Percentiles rank a stretch among this genome's conserved stretches.
Conservation (phyloP, 164 flowering plant species). For the Nymphaea thermarum region DNA sequence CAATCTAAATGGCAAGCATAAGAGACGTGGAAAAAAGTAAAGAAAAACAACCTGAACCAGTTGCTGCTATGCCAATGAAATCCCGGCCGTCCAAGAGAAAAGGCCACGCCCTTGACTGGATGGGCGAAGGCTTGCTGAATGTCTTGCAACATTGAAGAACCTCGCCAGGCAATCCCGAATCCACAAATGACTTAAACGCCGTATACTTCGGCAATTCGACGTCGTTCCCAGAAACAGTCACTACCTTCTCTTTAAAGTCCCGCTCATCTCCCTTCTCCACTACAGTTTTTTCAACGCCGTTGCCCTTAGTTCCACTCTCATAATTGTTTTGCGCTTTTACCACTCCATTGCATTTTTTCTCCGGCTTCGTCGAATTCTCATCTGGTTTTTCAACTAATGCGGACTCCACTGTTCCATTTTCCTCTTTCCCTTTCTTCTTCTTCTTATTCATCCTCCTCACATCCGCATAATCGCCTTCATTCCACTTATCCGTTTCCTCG, state of each 20-base stretch:
- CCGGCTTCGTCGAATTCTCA: neutral
- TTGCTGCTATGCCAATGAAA: constrained; percentile 77
- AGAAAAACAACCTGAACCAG: constrained; percentile 61
- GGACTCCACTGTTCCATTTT: too few relatives aligned
- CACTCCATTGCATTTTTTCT: neutral
- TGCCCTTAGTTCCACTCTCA: neutral
- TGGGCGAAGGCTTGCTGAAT: constrained; percentile 67
- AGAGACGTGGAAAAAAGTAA: neutral
- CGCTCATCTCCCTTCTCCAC: constrained; percentile 2
- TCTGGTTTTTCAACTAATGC: neutral
- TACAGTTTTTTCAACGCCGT: neutral
- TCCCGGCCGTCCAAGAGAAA: constrained; percentile 80
- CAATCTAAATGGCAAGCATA: too few relatives aligned
- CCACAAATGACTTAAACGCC: constrained; percentile 39
- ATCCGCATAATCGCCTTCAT: neutral
- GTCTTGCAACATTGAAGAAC: constrained; percentile 62
- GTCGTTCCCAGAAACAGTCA: constrained; percentile 42
- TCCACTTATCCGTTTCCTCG: neutral
- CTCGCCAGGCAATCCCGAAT: constrained; percentile 36
- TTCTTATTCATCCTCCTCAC: neutral
- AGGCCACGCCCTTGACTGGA: constrained; percentile 85
- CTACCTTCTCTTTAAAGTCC: constrained; percentile 10
- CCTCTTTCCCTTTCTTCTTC: neutral
- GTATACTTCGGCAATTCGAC: constrained; percentile 30
- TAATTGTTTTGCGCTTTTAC: neutral